Base-by-base conservation (phyloP, 2,329 filamentous ascomycete genomes). In the Biscogniauxia marginata region DNA sequence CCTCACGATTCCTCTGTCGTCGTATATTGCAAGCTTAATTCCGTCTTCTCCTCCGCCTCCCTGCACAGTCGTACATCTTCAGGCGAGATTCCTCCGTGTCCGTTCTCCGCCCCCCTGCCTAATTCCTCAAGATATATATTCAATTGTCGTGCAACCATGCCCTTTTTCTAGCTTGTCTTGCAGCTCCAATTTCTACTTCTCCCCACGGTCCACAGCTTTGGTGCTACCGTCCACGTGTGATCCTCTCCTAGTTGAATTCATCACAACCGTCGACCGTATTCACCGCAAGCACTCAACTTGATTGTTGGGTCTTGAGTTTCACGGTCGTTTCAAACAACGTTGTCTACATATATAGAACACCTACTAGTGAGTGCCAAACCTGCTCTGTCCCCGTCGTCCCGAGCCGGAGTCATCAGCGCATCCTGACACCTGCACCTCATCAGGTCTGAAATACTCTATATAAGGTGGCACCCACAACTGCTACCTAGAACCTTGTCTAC, bases 191-290 rank as follows among this genome's bases (percentile, higher is more conserved):
- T 49, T 52, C 46, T 43, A 53, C 56, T 47, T 56, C 18, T 18
- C n/a, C 20, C 18, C 44, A 13, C 18, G 51, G 56, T 59, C 63
- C 57, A 61, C 62, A 56, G 61, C 65, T 56, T 58, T 57, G 65
- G 65, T 68, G 56, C 53, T 63, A 63, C 60, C 63, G 57, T 66
- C 50, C 58, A 64, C 63, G 65, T 67, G 63, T 62, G 54, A 66
- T 52, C 62, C 65, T 62, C 58, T 21, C 47, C 54, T 57, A 56
- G 62, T 64, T 22, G 55, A 53, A 49, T 57, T 22, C 55, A 53
- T 50, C 58, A 50, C 53, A 39, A 30, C 45, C 23, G 46, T 8
- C 44, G 20, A 18, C 18, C 18, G 20, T 21, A 3, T 44, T 52
- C 30, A 55, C 44, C 30, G 22, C 22, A 55, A 57, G 54, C 45